Conservation (phyloP, 257 asterid species). For the Coffea canephora region DNA sequence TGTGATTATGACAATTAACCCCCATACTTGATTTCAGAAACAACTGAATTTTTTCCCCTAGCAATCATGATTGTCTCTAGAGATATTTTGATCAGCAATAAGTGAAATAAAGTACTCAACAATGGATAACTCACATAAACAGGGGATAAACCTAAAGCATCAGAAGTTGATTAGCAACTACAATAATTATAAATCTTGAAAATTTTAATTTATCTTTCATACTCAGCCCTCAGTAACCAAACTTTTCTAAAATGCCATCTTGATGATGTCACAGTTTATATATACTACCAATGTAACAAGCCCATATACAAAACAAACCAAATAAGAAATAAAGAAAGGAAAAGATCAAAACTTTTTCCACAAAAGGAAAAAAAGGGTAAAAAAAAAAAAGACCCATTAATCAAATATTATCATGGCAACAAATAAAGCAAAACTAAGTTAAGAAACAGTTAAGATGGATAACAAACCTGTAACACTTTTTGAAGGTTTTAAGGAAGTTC, state of each 20-base stretch:
- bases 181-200: neutral
- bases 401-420: neutral
- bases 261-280: neutral
- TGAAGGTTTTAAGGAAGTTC: neutral
- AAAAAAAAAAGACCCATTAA: neutral
- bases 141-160: neutral
- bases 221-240: neutral
- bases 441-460: neutral
- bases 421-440: neutral
- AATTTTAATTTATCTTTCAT: neutral
- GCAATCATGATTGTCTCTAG: neutral
- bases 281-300: neutral
- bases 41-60: neutral
- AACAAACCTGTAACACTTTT: conserved; percentile 10
- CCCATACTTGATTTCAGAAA: neutral
- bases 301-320: neutral
- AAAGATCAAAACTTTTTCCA: neutral
- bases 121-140: too few relatives aligned
- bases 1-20: neutral
- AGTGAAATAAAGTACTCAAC: too few relatives aligned
- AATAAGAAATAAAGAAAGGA: neutral
- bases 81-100: neutral
- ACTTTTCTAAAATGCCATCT: conserved; percentile 3
- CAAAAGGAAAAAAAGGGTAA: neutral
- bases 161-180: neutral